Evolutionary conservation across 192 early-diverging fungal genomes (phyloP), one percentile per base, ranked within the genome.

Genomic region (Fimicolochytrium jonesii): DNA sequence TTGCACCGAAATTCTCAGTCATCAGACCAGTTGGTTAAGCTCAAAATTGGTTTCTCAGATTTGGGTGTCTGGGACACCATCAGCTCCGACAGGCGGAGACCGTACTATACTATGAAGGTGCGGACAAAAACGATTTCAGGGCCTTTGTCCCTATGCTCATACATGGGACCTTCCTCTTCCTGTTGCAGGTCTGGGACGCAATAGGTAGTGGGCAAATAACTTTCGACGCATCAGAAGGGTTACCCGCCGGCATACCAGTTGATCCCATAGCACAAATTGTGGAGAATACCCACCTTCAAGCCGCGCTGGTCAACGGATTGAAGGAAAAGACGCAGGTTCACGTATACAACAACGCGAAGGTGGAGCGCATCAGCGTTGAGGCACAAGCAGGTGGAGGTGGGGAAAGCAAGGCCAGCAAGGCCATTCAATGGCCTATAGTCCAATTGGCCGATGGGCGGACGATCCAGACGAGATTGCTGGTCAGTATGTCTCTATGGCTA

Each of bases 281-380:
- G 18, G 93, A 98, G 69, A 98, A 94, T 59, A 66, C 84, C 52
- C 83, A 89, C 71, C 69, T 96, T 26, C 90, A 92, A 51, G 64
- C 77, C 20, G 90, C 84, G 0, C 64, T 93, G 6, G 79, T 89
- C 33, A 77, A 18, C 48, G 63, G 13, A 69, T 49, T 9, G 62
- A 69, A 28, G 60, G 50, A 4, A 33, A 53, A 20, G 6, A 18
- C 13, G 37, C 37, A 39, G 37, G 56, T 95, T 18, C 75, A 86
- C 20, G 67, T 95, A 13, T 69, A 88, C 61, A 88, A 93, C 58
- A 71, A 73, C 35, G 74, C 82, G 2, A 82, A 81, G 35, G 95
- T 94, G 1, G 70, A 76, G 13, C 43, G 59, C 0, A 90, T 93
- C 28, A 49, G 45, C 17, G 55, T 43, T 23, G 49, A 17, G 9